Evolutionary conservation across 2,329 filamentous ascomycete genomes (phyloP).

Genomic region (Cytospora leucostoma): DNA sequence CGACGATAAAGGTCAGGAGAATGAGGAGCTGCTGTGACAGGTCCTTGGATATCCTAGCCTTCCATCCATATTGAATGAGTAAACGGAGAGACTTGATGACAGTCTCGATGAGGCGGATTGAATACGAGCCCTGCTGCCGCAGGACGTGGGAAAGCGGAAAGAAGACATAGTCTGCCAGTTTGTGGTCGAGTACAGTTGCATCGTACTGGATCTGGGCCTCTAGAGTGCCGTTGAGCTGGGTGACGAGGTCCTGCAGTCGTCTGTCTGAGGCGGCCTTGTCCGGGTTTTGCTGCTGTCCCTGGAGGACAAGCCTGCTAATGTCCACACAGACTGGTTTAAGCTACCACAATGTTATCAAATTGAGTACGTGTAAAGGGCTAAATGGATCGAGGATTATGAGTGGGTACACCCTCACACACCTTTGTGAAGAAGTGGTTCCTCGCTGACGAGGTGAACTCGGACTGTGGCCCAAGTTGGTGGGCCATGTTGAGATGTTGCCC

Average conservation of each 20-base stretch:
- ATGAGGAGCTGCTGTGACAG: conserved; percentile 84
- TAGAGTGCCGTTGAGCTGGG: conserved; percentile 50
- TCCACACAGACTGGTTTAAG: conserved; percentile 64
- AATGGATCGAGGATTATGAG: too few species aligned
- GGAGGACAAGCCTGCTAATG: conserved; percentile 59
- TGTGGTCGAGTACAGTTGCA: conserved; percentile 65
- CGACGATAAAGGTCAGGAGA: conserved; percentile 78
- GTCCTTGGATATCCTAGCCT: conserved; percentile 65
- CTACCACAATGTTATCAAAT: conserved; percentile 39
- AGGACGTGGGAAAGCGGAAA: conserved; percentile 90
- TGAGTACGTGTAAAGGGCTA: neutral
- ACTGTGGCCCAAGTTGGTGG: conserved; percentile 20
- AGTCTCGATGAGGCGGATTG: conserved; percentile 72
- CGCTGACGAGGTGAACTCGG: conserved; percentile 31
- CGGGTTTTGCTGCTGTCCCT: conserved; percentile 40
- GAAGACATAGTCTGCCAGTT: conserved; percentile 91
- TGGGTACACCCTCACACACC: conserved; percentile 20
- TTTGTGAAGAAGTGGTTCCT: conserved; percentile 34
- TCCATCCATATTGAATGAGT: conserved; percentile 80
- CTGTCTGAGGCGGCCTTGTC: conserved; percentile 42
- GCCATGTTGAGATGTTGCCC: conserved; percentile 19
- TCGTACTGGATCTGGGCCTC: conserved; percentile 46
- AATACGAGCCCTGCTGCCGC: conserved; percentile 70
- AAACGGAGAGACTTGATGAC: conserved; percentile 74
- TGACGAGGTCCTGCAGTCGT: conserved; percentile 48